Evolutionary conservation across 1,139 yeast genomes (phyloP).

Genomic region (Suhomyces terraborum): DNA sequence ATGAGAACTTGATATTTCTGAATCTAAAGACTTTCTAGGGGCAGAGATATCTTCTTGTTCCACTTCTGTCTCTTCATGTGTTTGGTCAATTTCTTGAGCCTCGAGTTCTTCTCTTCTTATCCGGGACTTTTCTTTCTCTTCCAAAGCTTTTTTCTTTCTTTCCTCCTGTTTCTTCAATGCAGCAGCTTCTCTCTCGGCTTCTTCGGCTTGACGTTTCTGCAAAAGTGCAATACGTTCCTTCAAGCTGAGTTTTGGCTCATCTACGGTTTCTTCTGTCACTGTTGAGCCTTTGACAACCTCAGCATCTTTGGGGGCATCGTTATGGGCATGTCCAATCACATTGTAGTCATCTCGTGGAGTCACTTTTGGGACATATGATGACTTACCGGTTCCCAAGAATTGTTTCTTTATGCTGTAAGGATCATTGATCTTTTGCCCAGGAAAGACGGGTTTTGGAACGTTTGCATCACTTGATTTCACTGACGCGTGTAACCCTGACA

Average conservation of each 20-base stretch:
- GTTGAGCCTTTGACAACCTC: constrained; percentile 30
- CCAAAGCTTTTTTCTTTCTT: constrained; percentile 48
- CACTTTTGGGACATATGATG: constrained; percentile 48
- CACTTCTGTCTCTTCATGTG: constrained; percentile 3
- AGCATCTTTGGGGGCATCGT: constrained; percentile 25
- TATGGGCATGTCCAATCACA: constrained; percentile 34
- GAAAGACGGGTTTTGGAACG: constrained; percentile 28
- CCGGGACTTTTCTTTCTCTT: constrained; percentile 28
- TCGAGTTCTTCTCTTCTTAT: constrained; percentile 11
- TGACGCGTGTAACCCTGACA: background rate
- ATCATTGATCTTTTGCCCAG: constrained; percentile 35
- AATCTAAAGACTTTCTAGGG: constrained; percentile 6
- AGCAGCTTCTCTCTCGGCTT: constrained; percentile 73
- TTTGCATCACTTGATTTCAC: constrained; percentile 4
- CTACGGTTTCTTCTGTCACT: constrained; percentile 31
- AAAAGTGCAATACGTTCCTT: constrained; percentile 84
- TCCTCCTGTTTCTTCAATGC: constrained; percentile 59
- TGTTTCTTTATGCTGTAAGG: constrained; percentile 49
- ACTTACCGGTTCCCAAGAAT: constrained; percentile 44
- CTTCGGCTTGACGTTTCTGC: constrained; percentile 80
- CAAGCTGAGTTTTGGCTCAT: constrained; percentile 73
- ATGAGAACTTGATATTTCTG: constrained; percentile 1
- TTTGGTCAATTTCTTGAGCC: constrained; percentile 2
- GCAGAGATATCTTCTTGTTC: constrained; percentile 3
- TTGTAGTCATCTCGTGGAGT: constrained; percentile 45